phyloP scores from a whole-genome alignment of 306 rosid genomes.

The Sophora flavescens region DNA sequence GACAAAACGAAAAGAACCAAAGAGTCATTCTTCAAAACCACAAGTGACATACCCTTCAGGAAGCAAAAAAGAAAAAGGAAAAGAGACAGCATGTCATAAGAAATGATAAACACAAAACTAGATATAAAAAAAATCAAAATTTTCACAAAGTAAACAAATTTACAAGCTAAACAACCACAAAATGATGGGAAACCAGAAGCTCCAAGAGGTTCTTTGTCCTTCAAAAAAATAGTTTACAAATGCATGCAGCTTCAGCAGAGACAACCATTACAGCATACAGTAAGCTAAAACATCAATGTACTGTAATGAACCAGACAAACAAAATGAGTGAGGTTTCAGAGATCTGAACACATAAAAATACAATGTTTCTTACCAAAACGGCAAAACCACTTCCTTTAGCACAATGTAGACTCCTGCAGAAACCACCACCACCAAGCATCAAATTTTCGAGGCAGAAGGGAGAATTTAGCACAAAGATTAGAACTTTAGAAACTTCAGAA shows the following conservation, averaged over 20 bases:
- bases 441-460: slow-evolving; percentile 40
- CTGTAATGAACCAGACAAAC: slow-evolving; percentile 32
- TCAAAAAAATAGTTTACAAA: slow-evolving; percentile 5
- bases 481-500: slow-evolving; percentile 32
- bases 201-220: slow-evolving; percentile 40
- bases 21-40: slow-evolving; percentile 39
- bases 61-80: slow-evolving; percentile 29
- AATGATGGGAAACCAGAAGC: slow-evolving; percentile 40
- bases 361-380: slow-evolving; percentile 51
- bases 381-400: slow-evolving; percentile 51
- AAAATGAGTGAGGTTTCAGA: slow-evolving; percentile 49
- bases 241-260: slow-evolving; percentile 49
- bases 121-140: neutral
- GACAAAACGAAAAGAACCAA: slow-evolving; percentile 28
- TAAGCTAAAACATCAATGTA: slow-evolving; percentile 49
- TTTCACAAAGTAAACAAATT: slow-evolving; percentile 39
- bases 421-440: slow-evolving; percentile 43
- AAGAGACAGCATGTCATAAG: slow-evolving; percentile 25
- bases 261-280: slow-evolving; percentile 25
- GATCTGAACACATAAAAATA: slow-evolving; percentile 59
- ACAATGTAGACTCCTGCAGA: slow-evolving; percentile 47
- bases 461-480: slow-evolving; percentile 39
- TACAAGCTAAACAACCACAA: slow-evolving; percentile 37
- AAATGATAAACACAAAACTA: slow-evolving; percentile 34
- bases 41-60: slow-evolving; percentile 39